Evolutionary conservation across 148 eudicot genomes (phyloP).

Genomic region (Selenicereus undatus): DNA sequence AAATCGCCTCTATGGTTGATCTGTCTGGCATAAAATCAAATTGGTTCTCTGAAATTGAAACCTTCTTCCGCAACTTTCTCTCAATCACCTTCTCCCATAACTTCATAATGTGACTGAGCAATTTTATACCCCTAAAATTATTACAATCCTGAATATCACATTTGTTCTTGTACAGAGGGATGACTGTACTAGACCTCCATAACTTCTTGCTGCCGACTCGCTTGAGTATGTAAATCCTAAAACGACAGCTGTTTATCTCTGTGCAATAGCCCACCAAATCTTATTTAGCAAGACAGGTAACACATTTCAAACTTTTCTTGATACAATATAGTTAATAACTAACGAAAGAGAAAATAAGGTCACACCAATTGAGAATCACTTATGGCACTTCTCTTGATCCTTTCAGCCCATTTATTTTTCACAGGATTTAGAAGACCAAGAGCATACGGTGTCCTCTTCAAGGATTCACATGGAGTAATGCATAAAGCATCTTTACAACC

Average conservation of each 20-base stretch:
- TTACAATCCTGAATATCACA: too few species aligned
- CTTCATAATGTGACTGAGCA: too few species aligned
- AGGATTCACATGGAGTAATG: slow-evolving; percentile 41
- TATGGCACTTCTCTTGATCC: neutral
- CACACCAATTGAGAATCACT: neutral
- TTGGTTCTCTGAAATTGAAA: too few species aligned
- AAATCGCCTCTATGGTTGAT: too few species aligned
- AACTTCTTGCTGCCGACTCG: slow-evolving; percentile 71
- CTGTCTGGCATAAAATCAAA: too few species aligned
- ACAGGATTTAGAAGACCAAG: slow-evolving; percentile 38
- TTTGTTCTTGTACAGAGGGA: too few species aligned
- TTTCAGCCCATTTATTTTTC: neutral
- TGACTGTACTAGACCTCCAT: too few species aligned
- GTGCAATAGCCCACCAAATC: slow-evolving; percentile 61
- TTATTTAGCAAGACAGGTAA: slow-evolving; percentile 44
- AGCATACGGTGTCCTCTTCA: slow-evolving; percentile 59
- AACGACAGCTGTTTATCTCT: slow-evolving; percentile 45
- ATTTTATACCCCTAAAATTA: too few species aligned
- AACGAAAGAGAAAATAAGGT: neutral
- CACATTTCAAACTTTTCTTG: neutral
- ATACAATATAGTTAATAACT: neutral
- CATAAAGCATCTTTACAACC: slow-evolving; percentile 51
- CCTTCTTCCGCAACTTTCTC: too few species aligned
- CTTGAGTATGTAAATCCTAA: slow-evolving; percentile 64
- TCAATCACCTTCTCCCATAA: too few species aligned